These are phyloP conservation scores for Westerdykella sp. DNA, from an alignment of 2,329 filamentous ascomycete genomes.

Conservation along the genomic window DNA sequence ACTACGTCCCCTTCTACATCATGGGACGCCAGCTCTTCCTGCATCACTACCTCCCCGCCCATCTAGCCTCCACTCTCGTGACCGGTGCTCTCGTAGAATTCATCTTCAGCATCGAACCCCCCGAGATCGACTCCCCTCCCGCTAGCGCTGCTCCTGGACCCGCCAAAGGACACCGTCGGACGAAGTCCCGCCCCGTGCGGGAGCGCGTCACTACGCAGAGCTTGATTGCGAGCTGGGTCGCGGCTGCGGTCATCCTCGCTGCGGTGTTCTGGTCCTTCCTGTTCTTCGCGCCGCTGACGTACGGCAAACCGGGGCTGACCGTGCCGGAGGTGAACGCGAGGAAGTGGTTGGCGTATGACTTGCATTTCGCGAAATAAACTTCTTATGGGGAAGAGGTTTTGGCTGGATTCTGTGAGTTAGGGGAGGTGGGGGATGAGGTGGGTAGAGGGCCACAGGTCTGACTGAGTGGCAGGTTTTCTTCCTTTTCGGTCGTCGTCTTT, in stretches of 20 bases:
- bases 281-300: conserved; percentile 92
- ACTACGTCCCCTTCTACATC: conserved; percentile 95
- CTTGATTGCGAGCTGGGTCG: conserved; percentile 72
- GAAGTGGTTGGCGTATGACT: conserved; percentile 95
- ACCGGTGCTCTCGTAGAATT: conserved; percentile 91
- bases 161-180: conserved; percentile 30
- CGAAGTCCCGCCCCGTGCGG: conserved; percentile 64
- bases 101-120: conserved; percentile 83
- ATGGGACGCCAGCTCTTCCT: conserved; percentile 98
- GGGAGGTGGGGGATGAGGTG: too few relatives aligned
- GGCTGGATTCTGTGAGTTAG: background rate
- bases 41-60: conserved; percentile 93
- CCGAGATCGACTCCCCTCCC: conserved; percentile 46
- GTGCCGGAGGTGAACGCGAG: conserved; percentile 72
- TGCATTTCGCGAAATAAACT: conserved; percentile 93
- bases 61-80: conserved; percentile 83
- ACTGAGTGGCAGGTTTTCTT: too few relatives aligned
- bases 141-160: conserved; percentile 27
- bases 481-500: too few relatives aligned
- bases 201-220: conserved; percentile 77
- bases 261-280: conserved; percentile 72
- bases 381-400: background rate
- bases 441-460: too few relatives aligned
- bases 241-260: conserved; percentile 61
- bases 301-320: conserved; percentile 82